A percentile compares a stretch with the other conserved stretches of the same genome.
Conservation (phyloP, 2,329 filamentous ascomycete species). For the Sarocladiaceae sp. region DNA sequence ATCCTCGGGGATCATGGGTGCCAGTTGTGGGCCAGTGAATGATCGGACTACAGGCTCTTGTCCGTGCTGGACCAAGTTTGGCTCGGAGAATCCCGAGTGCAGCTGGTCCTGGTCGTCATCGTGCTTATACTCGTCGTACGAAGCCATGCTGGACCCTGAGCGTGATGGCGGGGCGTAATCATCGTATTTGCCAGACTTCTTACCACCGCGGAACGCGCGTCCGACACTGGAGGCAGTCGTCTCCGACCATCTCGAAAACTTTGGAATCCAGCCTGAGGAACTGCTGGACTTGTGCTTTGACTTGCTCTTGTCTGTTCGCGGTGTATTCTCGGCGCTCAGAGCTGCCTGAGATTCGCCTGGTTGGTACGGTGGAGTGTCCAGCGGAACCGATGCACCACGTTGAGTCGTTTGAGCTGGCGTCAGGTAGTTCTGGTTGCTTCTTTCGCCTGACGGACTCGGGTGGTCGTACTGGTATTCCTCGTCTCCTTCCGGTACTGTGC, state of each 20-base stretch:
- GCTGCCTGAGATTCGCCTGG: conserved; percentile 31
- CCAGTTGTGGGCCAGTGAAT: conserved; percentile 31
- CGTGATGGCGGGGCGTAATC: conserved; percentile 57
- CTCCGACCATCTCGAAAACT: conserved; percentile 95
- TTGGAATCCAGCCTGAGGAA: conserved; percentile 75
- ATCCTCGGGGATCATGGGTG: conserved; percentile 39
- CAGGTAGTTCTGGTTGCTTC: conserved; percentile 44
- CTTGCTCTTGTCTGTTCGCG: conserved; percentile 64
- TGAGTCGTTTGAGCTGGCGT: conserved; percentile 45
- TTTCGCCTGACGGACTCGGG: conserved; percentile 32
- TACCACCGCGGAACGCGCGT: conserved; percentile 66
- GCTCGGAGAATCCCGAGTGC: conserved; percentile 49
- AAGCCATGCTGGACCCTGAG: conserved; percentile 68
- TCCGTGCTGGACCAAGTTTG: conserved; percentile 32
- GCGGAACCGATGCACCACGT: conserved; percentile 47
- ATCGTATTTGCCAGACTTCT: conserved; percentile 54
- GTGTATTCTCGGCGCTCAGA: conserved; percentile 73
- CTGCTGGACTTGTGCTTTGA: conserved; percentile 78
- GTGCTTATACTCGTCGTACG: conserved; percentile 53
- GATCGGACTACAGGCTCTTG: conserved; percentile 17
- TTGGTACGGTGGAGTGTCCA: conserved; percentile 53
- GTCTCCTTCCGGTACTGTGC: conserved; percentile 78
- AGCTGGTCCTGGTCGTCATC: conserved; percentile 57
- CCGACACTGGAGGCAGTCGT: conserved; percentile 86
- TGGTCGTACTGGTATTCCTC: conserved; percentile 61